Conservation (phyloP, 371 early-diverging fungal species). For the Apophysomyces sp. region DNA sequence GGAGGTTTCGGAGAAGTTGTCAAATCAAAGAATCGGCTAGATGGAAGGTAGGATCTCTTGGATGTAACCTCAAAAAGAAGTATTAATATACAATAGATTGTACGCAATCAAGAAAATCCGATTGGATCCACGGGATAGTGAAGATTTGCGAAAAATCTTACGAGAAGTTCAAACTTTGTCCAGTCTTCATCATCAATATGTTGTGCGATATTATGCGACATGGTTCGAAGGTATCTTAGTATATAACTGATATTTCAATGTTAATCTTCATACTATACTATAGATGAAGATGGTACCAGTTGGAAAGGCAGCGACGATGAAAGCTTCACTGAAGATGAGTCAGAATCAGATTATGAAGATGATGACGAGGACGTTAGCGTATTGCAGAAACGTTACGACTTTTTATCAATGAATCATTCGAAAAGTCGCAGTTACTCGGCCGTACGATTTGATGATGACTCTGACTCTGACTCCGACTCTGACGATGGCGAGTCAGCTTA, state of each 20-base stretch:
- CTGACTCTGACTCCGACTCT: conserved; percentile 47
- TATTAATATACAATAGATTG: conserved; percentile 32
- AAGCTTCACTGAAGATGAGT: conserved; percentile 31
- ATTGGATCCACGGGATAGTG: conserved; percentile 73
- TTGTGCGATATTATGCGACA: conserved; percentile 92
- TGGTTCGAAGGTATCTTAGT: conserved; percentile 84
- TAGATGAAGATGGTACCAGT: conserved; percentile 50
- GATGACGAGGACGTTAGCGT: conserved; percentile 48
- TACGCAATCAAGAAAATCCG: conserved; percentile 93
- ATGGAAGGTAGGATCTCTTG: conserved; percentile 45
- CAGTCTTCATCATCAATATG: conserved; percentile 86
- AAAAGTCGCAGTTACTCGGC: conserved; percentile 56
- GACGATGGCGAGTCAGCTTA: conserved; percentile 33
- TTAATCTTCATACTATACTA: conserved; percentile 5
- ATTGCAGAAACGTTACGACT: conserved; percentile 54
- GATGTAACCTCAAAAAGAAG: neutral
- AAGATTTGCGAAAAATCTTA: conserved; percentile 77
- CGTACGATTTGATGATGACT: conserved; percentile 52
- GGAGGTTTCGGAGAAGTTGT: conserved; percentile 95
- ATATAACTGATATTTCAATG: neutral
- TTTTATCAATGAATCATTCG: conserved; percentile 48
- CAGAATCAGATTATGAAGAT: conserved; percentile 43
- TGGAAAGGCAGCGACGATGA: conserved; percentile 49
- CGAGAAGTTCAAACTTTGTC: conserved; percentile 92
- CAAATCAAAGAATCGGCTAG: conserved; percentile 84